A percentile compares a stretch with the other conserved stretches of the same genome.
Conservation (phyloP, 225 moss, liverwort and hornwort genomes). For the Lunularia cruciata region DNA sequence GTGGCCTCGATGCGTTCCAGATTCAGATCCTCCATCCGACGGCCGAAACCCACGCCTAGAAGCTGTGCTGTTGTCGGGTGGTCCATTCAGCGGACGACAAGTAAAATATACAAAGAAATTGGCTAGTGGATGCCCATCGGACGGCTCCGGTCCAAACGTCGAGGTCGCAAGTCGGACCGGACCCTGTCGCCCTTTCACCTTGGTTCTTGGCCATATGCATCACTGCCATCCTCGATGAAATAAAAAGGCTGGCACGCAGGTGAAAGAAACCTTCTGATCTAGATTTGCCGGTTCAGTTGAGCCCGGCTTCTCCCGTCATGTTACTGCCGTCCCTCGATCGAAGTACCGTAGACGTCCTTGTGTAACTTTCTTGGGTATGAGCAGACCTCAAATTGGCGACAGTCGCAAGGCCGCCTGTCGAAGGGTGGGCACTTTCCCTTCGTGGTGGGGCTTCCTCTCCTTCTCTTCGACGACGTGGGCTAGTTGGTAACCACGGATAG, state of each 20-base stretch:
- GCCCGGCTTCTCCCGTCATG: background rate
- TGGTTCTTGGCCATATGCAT: background rate
- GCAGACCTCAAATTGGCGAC: background rate
- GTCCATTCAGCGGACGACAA: background rate
- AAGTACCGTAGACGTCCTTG: background rate
- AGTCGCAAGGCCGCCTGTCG: no score
- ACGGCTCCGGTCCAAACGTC: background rate
- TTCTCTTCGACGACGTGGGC: no score
- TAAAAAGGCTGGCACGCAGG: conserved; percentile 7
- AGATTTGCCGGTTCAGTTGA: background rate
- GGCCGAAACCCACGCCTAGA: background rate
- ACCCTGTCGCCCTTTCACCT: background rate
- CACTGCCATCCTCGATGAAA: background rate
- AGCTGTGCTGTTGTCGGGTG: background rate
- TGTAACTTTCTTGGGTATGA: background rate
- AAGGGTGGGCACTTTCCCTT: no score
- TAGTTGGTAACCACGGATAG: no score
- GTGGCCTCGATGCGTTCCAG: no score
- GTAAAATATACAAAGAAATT: background rate
- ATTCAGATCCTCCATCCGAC: background rate
- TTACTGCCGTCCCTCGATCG: background rate
- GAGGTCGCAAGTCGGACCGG: background rate
- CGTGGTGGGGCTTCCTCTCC: no score
- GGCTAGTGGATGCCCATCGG: background rate
- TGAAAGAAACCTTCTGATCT: background rate